Conservation (phyloP, 1,284 basidiomycete species). For the Takashimella koratensis region DNA sequence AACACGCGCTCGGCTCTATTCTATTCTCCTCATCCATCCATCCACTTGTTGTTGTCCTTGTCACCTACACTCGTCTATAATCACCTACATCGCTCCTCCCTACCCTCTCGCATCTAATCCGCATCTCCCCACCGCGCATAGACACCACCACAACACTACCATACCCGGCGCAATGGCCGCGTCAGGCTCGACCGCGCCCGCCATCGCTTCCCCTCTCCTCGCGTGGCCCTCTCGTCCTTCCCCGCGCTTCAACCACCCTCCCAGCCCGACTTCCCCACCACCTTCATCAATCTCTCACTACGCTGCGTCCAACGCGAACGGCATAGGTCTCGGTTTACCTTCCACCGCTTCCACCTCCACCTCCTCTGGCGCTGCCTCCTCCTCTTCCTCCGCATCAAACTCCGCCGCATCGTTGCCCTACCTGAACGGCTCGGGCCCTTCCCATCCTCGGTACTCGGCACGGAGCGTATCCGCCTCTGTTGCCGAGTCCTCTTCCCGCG, state of each 20-base stretch:
- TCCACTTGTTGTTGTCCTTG: too few species aligned
- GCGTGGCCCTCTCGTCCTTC: constrained; percentile 39
- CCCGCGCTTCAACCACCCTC: constrained; percentile 17
- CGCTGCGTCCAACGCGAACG: background rate
- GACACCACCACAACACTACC: too few species aligned
- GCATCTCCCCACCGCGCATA: too few species aligned
- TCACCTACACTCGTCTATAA: too few species aligned
- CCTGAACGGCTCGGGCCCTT: background rate
- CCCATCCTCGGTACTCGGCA: background rate
- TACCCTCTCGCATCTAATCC: too few species aligned
- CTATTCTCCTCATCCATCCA: too few species aligned
- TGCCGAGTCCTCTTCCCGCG: background rate
- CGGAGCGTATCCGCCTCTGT: background rate
- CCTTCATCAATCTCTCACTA: constrained; percentile 13
- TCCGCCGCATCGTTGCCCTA: too few species aligned
- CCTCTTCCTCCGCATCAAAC: background rate
- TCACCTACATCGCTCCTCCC: too few species aligned
- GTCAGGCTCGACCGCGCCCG: constrained; percentile 42
- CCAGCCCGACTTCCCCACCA: constrained; percentile 19
- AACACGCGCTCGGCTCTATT: too few species aligned
- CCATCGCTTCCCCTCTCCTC: constrained; percentile 38
- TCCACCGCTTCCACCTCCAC: constrained; percentile 2
- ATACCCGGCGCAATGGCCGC: constrained; percentile 7
- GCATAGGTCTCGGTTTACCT: background rate
- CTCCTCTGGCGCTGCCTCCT: background rate